These are phyloP conservation scores for Flaveria trinervia DNA, from an alignment of 129 eudicot genomes.

Conservation along the genomic window DNA sequence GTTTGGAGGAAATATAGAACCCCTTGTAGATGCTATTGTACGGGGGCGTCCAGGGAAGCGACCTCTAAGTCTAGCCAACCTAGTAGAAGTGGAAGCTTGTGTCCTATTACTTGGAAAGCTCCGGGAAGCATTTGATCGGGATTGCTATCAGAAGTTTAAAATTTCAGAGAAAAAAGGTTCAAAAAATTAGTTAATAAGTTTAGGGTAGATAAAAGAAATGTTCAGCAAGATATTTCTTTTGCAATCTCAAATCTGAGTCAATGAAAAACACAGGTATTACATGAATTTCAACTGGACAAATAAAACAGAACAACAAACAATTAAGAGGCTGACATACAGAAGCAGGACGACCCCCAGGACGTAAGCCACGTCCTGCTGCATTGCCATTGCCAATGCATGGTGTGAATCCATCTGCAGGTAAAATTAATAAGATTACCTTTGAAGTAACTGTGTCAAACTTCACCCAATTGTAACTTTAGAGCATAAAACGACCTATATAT, in stretches of 20 bases:
- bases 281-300: background rate
- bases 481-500: background rate
- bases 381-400: conserved; percentile 43
- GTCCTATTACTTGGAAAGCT: conserved; percentile 43
- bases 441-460: background rate
- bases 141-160: conserved; percentile 35
- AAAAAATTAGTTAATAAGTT: background rate
- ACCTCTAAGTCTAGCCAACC: conserved; percentile 58
- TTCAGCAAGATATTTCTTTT: background rate
- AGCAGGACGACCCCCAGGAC: conserved; percentile 46
- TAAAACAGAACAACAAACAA: background rate
- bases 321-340: conserved; percentile 44
- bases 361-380: conserved; percentile 53
- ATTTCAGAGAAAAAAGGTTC: background rate
- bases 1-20: conserved; percentile 64
- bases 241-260: background rate
- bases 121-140: conserved; percentile 40
- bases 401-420: conserved; percentile 49
- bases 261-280: background rate
- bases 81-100: conserved; percentile 50
- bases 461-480: background rate
- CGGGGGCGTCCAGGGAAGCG: conserved; percentile 76
- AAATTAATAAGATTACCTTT: background rate
- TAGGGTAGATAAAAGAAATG: background rate
- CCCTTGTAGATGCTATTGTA: conserved; percentile 47